Evolutionary conservation across 805 yeast genomes (phyloP).

Genomic region (Hanseniaspora mollemarum): DNA sequence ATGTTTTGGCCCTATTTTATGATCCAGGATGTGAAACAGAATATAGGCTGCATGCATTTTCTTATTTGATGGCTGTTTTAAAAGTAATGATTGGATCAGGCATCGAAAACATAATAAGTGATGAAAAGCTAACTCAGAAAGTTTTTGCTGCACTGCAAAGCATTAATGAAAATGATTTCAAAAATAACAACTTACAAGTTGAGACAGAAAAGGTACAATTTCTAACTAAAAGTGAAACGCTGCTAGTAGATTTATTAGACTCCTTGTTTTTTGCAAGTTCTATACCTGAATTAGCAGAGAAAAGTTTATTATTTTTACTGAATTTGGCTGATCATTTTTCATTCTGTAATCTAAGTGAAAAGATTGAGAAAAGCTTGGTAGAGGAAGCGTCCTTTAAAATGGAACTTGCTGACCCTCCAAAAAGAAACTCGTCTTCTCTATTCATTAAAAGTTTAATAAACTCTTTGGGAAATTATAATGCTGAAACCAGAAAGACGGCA

Average conservation of each 20-base stretch:
- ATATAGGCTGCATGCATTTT: conserved; percentile 67
- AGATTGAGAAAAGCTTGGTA: conserved; percentile 56
- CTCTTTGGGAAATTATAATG: conserved; percentile 68
- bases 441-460: conserved; percentile 63
- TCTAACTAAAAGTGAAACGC: conserved; percentile 50
- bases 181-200: conserved; percentile 22
- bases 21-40: conserved; percentile 48
- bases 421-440: conserved; percentile 55
- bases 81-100: conserved; percentile 43
- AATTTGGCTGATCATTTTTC: conserved; percentile 71
- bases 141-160: conserved; percentile 36
- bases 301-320: conserved; percentile 50
- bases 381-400: conserved; percentile 61
- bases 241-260: conserved; percentile 54
- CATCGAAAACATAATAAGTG: conserved; percentile 14
- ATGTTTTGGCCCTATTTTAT: conserved; percentile 66
- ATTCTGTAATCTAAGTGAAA: conserved; percentile 62
- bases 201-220: conserved; percentile 27
- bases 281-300: conserved; percentile 56
- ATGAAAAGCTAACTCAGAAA: conserved; percentile 36
- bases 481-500: conserved; percentile 62
- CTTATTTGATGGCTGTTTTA: conserved; percentile 54
- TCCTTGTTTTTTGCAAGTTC: conserved; percentile 67
- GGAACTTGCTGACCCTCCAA: conserved; percentile 67
- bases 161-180: conserved; percentile 28